Evolutionary conservation across 208 protist species (phyloP), one percentile per base, ranked within the genome.

Genomic region (Lotmaria passim): DNA sequence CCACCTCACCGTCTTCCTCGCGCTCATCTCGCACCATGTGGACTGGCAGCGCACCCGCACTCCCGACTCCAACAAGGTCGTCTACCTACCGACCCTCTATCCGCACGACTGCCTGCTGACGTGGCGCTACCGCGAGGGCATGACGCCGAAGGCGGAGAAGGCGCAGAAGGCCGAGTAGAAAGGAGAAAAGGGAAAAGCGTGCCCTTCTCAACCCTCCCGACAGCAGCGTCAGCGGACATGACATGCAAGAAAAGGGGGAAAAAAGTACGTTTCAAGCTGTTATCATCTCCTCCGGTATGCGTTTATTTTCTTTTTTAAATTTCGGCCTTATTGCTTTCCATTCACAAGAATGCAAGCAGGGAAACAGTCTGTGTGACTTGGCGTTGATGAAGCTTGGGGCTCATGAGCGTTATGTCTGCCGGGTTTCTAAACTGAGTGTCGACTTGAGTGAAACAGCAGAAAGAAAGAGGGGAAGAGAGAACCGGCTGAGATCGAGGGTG

Each of bases 41-140:
- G 78, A 96, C 58, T 96, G 91, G 91, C 79, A 84, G 44, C 92
- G 92, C 60, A 85, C 63, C 33, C 86, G 80, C 66, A 97, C 93
- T 2, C 77, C 83, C 21, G 80, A 90, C 69, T 96, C 93, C 34
- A 92, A 98, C 78, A 86, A 96, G 78, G 86, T 98, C 38, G 60
- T 96, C 23, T 97, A 96, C 81, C 79, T 96, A 24, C 93, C 93
- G 43, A 97, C 95, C 31, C 79, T 98, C 24, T 98, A 96, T 79
- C 95, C 93, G 33, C 83, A 90, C 57, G 93, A 98, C 80, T 93
- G 86, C 75, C 74, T 94, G n/a, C 53, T 75, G 23, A 91, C 72
- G 19, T 91, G 83, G 86, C 69, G 72, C 43, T 84, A 84, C 70
- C 85, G 89, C 63, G 79, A 79, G n/a, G 72, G 73, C 52, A 81